phyloP scores from a whole-genome alignment of 2,329 filamentous ascomycete species.

The Diplodia seriata region DNA sequence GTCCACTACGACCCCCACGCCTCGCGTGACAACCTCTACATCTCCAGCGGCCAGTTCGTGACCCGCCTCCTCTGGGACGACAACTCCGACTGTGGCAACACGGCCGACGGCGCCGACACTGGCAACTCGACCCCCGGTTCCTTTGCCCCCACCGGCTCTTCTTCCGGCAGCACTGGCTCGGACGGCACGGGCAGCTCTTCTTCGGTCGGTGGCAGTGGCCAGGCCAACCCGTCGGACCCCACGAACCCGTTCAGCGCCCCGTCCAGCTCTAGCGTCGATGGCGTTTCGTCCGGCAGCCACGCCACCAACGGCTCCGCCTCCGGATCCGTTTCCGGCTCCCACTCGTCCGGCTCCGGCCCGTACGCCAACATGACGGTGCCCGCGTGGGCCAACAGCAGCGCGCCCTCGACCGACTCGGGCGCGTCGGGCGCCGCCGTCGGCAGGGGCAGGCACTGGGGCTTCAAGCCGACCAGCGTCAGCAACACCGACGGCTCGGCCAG shows the following conservation, averaged over 20 bases:
- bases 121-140: not conserved
- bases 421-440: not conserved
- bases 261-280: slow-evolving; percentile 3
- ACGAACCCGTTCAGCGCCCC: slow-evolving; percentile 1
- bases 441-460: slow-evolving; percentile 22
- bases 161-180: not conserved
- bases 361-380: not conserved
- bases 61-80: slow-evolving; percentile 25
- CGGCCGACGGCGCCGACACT: not conserved
- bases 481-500: not conserved
- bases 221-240: slow-evolving; percentile 8
- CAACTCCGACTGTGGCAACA: not conserved
- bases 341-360: not conserved
- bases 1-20: slow-evolving; percentile 44
- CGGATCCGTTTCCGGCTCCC: not conserved
- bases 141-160: not conserved
- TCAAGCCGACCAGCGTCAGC: slow-evolving; percentile 5
- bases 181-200: slow-evolving; percentile 7
- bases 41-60: slow-evolving; percentile 30
- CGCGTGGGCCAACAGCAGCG: slow-evolving; percentile 16
- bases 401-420: not conserved
- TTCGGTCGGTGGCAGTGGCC: not conserved
- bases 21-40: slow-evolving; percentile 38
- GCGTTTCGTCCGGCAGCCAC: not conserved
- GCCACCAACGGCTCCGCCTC: not conserved